Evolutionary conservation across 371 early-diverging fungal genomes (phyloP), one percentile per base, ranked within the genome.

Genomic region (Saksenaea oblongispora): DNA sequence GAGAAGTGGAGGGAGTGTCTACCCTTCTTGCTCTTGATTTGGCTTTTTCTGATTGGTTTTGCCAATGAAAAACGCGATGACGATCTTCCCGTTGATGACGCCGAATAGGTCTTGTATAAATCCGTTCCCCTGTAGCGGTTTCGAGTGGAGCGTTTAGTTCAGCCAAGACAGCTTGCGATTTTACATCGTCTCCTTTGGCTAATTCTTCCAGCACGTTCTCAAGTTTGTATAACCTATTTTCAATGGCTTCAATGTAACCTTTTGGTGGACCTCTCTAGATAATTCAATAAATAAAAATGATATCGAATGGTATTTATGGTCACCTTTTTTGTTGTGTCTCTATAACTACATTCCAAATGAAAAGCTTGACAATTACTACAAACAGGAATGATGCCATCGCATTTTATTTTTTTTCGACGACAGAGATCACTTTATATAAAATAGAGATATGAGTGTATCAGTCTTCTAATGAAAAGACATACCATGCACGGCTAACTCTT

Each of bases 231-330:
- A 90, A 66, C 35, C 89, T 70, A 60, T 79, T 83, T 61, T 91
- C 91, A 22, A 91, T 88, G 5, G 85, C 89, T 59, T 89, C 89
- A 34, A 91, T 89, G 59, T 91, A 89, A 34, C 91, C 91, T 75
- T 87, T 87, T 10, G 88, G 86, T 24, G 88, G 88, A 10, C 88
- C 88, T n/a, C 88, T 78, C 82, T 87, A 56, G 5, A 37, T 34
- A 36, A 18, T 24, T 4, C 35, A 56, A 31, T 56, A 34, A 36
- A 18, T 34, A 41, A 5, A 3, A 13, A 37, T 17, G 3, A n/a
- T 18, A 53, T 24, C 15, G 27, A 22, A 28, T 22, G 35, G 13
- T 5, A 11, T 14, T 1, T 10, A 31, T 5, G 27, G 35, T 27
- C 61, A 80, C 81, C 68, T 80, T 80, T 58, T 80, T 80, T 1